Evolutionary conservation across 176 grass and related monocot genomes (phyloP).

Genomic region (Carex cristatella): DNA sequence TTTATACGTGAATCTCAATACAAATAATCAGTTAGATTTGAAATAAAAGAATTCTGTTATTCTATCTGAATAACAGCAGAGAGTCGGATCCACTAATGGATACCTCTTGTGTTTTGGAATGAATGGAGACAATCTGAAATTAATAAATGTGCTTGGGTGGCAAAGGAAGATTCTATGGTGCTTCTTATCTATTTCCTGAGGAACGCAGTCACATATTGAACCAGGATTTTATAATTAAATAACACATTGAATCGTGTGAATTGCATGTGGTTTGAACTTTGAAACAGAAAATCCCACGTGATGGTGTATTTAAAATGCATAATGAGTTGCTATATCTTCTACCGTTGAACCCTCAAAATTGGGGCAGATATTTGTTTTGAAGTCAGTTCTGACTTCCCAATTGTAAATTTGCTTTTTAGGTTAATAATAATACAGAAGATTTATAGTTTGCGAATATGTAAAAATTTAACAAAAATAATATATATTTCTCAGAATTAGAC

Average conservation of each 20-base stretch:
- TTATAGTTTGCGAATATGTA: no score
- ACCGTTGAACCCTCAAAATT: neutral
- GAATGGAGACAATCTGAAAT: neutral
- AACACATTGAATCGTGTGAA: neutral
- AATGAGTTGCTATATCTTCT: neutral
- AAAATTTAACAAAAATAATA: no score
- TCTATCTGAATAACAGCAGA: no score
- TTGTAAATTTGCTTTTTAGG: no score
- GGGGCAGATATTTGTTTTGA: neutral
- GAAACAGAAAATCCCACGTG: neutral
- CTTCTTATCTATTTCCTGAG: neutral
- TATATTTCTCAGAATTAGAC: no score
- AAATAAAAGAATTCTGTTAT: no score
- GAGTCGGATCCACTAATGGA: neutral
- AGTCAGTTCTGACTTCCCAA: neutral
- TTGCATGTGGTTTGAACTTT: slow-evolving; percentile 15
- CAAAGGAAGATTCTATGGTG: neutral
- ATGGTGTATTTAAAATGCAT: neutral
- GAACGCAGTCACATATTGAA: neutral
- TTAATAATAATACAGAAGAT: no score
- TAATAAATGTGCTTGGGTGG: neutral
- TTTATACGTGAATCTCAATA: no score
- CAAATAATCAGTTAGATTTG: no score
- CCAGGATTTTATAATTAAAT: neutral
- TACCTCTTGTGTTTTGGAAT: neutral